Base-by-base conservation (phyloP, 805 yeast species). In the Vanderwaltozyma tropicalis region DNA sequence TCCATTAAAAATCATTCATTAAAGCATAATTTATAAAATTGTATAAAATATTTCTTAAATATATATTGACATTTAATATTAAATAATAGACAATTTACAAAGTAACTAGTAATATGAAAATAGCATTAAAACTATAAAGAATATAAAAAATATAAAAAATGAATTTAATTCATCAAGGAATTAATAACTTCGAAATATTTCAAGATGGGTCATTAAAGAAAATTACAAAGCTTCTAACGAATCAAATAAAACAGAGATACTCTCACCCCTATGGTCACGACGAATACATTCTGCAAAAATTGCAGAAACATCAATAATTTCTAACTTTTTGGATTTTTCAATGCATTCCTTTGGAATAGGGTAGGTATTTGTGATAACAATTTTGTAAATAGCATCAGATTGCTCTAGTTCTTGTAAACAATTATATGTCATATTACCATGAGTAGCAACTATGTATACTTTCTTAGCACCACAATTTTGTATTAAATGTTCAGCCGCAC, bases 191-290 rank as follows among this genome's bases (percentile, higher is more conserved):
- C n/a, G 6, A 25, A 25, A 25, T 8, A n/a, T 5, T 27, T 10
- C 29, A 14, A 4, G 6, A 14, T 5, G 10, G 11, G 7, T 36
- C 5, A 8, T 22, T 27, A 27, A 27, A 15, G 14, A 16, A 17
- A 13, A n/a, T 29, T 51, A 61, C 37, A 60, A 46, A 30, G 62
- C 73, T 33, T 88, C 82, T 46, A 87, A 69, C 34, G 92, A 85
- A 61, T 88, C 95, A 59, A 89, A 88, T 51, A 88, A 67, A 16
- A 88, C 95, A 29, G 95, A 84, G 44, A 88, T 87, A 50, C 94
- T 81, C 67, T 88, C 97, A 59, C 98, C 98, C 52, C 88, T 88
- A 61, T 92, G 98, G 58, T 89, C 96, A 68, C 98, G 82, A 67
- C 98, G 80, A 44, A 92, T 89, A 63, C 97, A 89, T 67, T 92